Evolutionary conservation across 2,329 filamentous ascomycete genomes (phyloP), one percentile per base, ranked within the genome.

Genomic region (Zalaria obscura): DNA sequence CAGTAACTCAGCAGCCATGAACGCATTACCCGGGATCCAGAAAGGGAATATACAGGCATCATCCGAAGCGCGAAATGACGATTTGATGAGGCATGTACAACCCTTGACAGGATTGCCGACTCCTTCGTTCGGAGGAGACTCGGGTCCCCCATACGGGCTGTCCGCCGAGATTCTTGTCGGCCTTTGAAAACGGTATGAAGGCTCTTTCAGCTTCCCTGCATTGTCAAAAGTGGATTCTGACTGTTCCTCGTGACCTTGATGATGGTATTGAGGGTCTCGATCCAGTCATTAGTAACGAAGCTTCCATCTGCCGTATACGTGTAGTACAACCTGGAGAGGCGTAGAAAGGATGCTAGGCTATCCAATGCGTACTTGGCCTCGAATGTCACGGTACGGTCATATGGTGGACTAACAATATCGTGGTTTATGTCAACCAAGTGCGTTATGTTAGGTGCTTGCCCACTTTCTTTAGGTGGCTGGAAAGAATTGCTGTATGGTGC

Each of bases 1-100:
- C 6, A 63, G 62, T 3, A 87, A 68, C 50, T 77, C 82, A 18
- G 71, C 64, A 28, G 78, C 69, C 49, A 86, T 78, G 79, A 85
- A 83, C 80, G 86, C 86, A 41, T 71, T 73, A 40, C 63, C 57
- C 0, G 67, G 67, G 25, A 70, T 65, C 52, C 66, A 65, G 39
- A 67, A 55, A 47, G 70, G 66, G 47, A 60, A 70, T 38, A 70
- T 69, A 5, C 66, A 69, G 0, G 63, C 50, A 48, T 72, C 68
- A 47, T 72, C 68, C 26, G 64, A 66, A 3, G 68, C 68, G 7
- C 68, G 59, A 54, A 72, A 71, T 7, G 63, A 66, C 3, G 64
- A 68, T 32, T 68, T 57, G 40, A 72, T 61, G 9, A 72, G 56
- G 4, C 68, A 67, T 25, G 66, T 70, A 36, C 61, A 64, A 40